Percentiles rank a stretch among this genome's conserved stretches.
Evolutionary conservation across 306 rosid species (phyloP).

Genomic region (Acmispon strigosus): DNA sequence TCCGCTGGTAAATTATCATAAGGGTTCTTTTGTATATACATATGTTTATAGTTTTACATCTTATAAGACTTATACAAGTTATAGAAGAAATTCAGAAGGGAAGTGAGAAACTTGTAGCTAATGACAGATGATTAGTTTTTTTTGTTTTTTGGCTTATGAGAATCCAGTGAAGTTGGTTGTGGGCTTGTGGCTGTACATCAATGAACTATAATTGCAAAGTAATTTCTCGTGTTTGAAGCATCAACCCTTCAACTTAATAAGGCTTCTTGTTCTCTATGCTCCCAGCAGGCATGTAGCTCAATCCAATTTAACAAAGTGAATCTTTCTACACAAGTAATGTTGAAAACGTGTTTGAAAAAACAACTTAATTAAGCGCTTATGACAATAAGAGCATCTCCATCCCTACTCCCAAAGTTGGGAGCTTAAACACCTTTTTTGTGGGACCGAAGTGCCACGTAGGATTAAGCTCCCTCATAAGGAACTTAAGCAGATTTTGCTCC

Average conservation of each 20-base stretch:
- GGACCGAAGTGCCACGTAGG: too few species aligned
- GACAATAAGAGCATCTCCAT: too few species aligned
- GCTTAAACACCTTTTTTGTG: too few species aligned
- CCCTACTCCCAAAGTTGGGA: too few species aligned
- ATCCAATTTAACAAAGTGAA: background rate
- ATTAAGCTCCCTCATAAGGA: too few species aligned
- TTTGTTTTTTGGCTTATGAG: slow-evolving; percentile 2
- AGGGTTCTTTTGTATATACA: background rate
- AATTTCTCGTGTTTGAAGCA: background rate
- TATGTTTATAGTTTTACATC: background rate
- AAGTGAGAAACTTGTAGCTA: background rate
- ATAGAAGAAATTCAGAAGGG: background rate
- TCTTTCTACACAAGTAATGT: too few species aligned
- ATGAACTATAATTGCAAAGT: background rate
- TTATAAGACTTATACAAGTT: background rate
- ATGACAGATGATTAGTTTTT: background rate
- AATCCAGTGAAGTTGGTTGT: slow-evolving; percentile 12
- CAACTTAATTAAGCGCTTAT: too few species aligned
- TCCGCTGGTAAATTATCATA: slow-evolving; percentile 6
- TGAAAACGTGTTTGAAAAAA: too few species aligned
- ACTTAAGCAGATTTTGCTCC: too few species aligned
- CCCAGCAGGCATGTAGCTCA: too few species aligned
- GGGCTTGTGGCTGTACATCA: too few species aligned
- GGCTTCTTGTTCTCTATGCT: background rate
- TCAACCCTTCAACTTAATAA: background rate